Evolutionary conservation across 1,139 yeast species (phyloP).

Genomic region (Geotrichum candidum): DNA sequence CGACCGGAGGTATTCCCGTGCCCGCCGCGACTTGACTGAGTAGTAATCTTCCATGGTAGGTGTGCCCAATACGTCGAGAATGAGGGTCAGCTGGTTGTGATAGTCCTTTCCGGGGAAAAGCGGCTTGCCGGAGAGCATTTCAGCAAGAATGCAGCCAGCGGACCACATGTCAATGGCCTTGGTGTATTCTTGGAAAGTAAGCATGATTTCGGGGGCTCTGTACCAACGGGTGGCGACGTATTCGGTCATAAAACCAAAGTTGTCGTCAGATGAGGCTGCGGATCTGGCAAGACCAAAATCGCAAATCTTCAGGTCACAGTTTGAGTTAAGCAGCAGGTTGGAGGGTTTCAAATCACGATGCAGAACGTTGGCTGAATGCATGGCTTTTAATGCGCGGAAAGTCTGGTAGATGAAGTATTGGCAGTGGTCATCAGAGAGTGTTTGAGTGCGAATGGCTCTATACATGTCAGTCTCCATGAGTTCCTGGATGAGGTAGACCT

Average conservation of each 20-base stretch:
- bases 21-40: constrained; percentile 75
- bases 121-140: constrained; percentile 81
- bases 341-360: constrained; percentile 93
- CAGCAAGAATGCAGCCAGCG: constrained; percentile 92
- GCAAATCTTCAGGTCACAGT: constrained; percentile 89
- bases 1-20: constrained; percentile 75
- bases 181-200: constrained; percentile 86
- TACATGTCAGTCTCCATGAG: constrained; percentile 95
- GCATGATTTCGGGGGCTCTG: constrained; percentile 95
- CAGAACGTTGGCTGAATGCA: constrained; percentile 86
- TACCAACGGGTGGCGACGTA: constrained; percentile 98
- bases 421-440: constrained; percentile 82
- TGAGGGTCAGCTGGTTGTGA: constrained; percentile 79
- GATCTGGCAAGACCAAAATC: constrained; percentile 90
- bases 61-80: constrained; percentile 85
- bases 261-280: constrained; percentile 48
- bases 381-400: constrained; percentile 77
- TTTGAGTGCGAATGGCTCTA: constrained; percentile 81
- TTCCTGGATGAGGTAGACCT: constrained; percentile 89
- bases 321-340: constrained; percentile 76
- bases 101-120: constrained; percentile 93
- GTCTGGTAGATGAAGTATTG: constrained; percentile 92
- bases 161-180: constrained; percentile 97
- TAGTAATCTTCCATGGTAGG: constrained; percentile 78
- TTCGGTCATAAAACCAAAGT: constrained; percentile 80